A percentile compares a stretch with the other conserved stretches of the same genome.
These are phyloP conservation scores for Colletotrichum sp. DNA, from an alignment of 2,329 filamentous ascomycete genomes.

Conservation along the genomic window DNA sequence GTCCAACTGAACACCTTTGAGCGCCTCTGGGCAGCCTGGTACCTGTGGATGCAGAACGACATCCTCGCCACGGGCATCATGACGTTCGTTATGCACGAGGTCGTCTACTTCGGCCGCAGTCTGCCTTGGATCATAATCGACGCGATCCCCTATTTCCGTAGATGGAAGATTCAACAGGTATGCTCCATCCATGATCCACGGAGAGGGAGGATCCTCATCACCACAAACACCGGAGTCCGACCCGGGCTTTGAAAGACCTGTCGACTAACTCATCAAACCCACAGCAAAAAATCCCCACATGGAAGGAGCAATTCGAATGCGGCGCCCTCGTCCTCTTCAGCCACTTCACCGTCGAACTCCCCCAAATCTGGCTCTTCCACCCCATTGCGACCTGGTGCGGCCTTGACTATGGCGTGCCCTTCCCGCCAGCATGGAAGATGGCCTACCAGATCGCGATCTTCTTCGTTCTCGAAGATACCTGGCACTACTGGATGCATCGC, in stretches of 20 bases:
- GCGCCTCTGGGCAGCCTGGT: constrained; percentile 94
- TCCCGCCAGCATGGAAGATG: constrained; percentile 85
- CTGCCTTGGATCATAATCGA: constrained; percentile 95
- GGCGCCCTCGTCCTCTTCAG: constrained; percentile 89
- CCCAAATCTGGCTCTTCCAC: constrained; percentile 99
- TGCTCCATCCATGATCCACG: constrained; percentile 31
- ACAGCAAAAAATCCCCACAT: constrained; percentile 81
- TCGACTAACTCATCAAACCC: neutral
- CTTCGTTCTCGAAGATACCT: constrained; percentile 94
- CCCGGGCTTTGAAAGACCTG: neutral
- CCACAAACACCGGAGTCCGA: neutral
- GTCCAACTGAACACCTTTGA: constrained; percentile 86
- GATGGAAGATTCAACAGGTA: constrained; percentile 93
- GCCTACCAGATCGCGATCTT: constrained; percentile 90
- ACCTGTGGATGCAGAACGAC: constrained; percentile 98
- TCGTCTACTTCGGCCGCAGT: constrained; percentile 90
- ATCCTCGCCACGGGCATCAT: constrained; percentile 95
- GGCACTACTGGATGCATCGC: constrained; percentile 98
- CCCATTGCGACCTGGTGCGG: constrained; percentile 93
- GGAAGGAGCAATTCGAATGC: constrained; percentile 92
- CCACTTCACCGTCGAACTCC: constrained; percentile 97
- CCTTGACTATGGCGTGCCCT: constrained; percentile 86
- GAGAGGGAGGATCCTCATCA: neutral
- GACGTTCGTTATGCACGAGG: constrained; percentile 95
- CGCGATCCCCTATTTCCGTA: constrained; percentile 84